phyloP scores from a whole-genome alignment of 345 rosid genomes.

The Gossypium stocksii region DNA sequence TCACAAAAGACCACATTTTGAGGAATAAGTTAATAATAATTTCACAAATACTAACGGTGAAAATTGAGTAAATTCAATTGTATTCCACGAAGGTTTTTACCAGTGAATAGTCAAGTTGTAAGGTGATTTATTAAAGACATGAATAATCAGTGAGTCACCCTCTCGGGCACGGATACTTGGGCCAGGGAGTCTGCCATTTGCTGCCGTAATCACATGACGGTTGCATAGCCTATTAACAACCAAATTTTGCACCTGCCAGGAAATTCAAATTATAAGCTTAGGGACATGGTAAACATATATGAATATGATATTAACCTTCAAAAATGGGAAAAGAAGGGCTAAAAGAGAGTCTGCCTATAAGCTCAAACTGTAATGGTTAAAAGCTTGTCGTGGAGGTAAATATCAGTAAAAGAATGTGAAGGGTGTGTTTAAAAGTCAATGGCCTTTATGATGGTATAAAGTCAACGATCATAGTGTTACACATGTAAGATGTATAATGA shows the following conservation, averaged over 20 bases:
- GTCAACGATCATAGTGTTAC: too few relatives aligned
- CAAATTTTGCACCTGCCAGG: conserved; percentile 60
- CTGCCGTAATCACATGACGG: conserved; percentile 55
- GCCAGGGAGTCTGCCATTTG: conserved; percentile 76
- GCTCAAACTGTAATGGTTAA: too few relatives aligned
- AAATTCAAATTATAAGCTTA: neutral
- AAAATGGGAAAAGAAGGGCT: too few relatives aligned
- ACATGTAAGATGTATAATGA: too few relatives aligned
- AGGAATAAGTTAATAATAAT: too few relatives aligned
- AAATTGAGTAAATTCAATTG: too few relatives aligned
- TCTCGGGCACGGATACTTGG: conserved; percentile 54
- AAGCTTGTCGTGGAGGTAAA: neutral
- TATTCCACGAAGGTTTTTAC: neutral
- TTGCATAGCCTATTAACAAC: conserved; percentile 51
- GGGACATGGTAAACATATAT: neutral
- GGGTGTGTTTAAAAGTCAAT: neutral
- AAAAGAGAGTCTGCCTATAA: too few relatives aligned
- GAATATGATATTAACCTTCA: too few relatives aligned
- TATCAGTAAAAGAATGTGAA: neutral
- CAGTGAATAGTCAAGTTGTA: conserved; percentile 80
- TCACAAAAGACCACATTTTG: too few relatives aligned
- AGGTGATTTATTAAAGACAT: conserved; percentile 70
- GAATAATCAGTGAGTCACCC: conserved; percentile 75
- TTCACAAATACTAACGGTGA: too few relatives aligned
- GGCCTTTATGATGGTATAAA: too few relatives aligned